Conservation (phyloP, 2,329 filamentous ascomycete genomes). For the Plenodomus lindquistii region DNA sequence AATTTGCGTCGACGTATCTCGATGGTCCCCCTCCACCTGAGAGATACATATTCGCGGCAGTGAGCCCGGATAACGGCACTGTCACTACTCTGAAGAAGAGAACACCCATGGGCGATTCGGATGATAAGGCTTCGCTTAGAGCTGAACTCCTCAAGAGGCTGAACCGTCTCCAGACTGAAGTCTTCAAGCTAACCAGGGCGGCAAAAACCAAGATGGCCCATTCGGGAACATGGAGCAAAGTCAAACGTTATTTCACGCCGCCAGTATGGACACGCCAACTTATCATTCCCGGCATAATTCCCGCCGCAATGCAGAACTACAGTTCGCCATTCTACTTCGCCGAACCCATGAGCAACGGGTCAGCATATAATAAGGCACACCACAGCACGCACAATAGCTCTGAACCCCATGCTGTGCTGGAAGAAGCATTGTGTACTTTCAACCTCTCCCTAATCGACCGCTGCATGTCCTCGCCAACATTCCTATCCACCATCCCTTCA, state of each 20-base stretch:
- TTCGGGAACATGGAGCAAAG: neutral
- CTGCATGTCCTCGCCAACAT: no score
- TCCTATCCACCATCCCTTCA: no score
- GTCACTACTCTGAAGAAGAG: neutral
- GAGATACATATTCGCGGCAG: neutral
- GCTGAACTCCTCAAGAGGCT: neutral
- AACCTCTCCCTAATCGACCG: no score
- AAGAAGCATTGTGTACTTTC: no score
- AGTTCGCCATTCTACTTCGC: neutral
- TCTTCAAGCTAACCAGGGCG: neutral
- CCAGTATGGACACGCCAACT: neutral
- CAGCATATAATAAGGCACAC: no score
- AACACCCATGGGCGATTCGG: neutral
- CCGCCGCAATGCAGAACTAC: neutral
- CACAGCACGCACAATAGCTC: no score
- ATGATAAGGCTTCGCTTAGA: neutral
- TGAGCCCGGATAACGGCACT: neutral
- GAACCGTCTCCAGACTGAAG: neutral
- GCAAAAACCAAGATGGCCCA: neutral
- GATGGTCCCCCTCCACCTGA: constrained; percentile 1
- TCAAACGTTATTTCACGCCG: neutral
- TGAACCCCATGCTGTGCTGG: neutral
- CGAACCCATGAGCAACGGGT: neutral
- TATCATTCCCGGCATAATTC: neutral
- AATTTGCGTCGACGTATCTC: constrained; percentile 1